Evolutionary conservation across 257 asterid species (phyloP), one percentile per base, ranked within the genome.

Genomic region (Solanum lycopersicoides): DNA sequence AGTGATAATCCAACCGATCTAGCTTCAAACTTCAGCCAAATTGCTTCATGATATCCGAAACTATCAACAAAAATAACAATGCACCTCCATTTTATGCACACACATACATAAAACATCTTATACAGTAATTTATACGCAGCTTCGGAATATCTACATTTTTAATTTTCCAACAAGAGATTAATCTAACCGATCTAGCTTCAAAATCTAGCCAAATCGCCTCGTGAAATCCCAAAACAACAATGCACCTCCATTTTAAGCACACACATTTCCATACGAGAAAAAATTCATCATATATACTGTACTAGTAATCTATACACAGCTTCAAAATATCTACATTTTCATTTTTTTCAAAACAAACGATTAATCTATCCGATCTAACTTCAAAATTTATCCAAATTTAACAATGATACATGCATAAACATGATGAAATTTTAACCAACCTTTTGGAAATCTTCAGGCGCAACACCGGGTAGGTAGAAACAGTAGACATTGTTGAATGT

Each of bases 391-490:
- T 39, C 34, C 65, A 79, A 79, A 25, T 8, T 25, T 7, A 76
- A 42, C 37, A 42, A 76, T 63, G 16, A 63, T 37, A 37, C 71
- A 63, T 32, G 30, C 76, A 41, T 60, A 83, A 41, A n/a, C 76
- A 83, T 37, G 53, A 32, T 12, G n/a, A 63, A 59, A 83, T 6
- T 7, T 6, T 1, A 9, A 28, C 35, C 7, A 15, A 79, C 84
- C 98, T 92, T 93, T 69, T 84, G 93, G 89, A 94, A 95, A 87
- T 94, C 98, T 88, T 93, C 93, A 18, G 98, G 98, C 50, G 98
- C 98, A 69, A 94, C 98, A 56, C 98, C 98, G 9, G 98, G 97
- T 85, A 94, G 98, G 88, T 95, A 94, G 92, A 95, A 95, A 90
- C 91, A 74, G 87, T 87, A 68, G 16, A 90, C 95, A 92, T 87